Evolutionary conservation across 2,329 filamentous ascomycete species (phyloP).

Genomic region (Talaromyces sp.): DNA sequence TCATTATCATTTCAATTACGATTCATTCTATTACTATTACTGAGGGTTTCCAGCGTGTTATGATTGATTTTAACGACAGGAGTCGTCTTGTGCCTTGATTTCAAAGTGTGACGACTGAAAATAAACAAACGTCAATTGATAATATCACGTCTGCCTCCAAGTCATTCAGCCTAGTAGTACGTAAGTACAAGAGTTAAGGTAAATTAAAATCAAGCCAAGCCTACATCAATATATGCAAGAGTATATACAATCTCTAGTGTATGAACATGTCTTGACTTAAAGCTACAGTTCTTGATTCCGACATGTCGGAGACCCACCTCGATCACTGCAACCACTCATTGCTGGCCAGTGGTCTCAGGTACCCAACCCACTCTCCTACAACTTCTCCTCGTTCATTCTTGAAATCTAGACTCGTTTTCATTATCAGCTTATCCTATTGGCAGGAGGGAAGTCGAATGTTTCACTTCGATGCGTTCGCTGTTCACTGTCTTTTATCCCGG

Average conservation of each 20-base stretch:
- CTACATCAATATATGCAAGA: not conserved
- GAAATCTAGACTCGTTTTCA: not conserved
- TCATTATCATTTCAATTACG: conserved; percentile 14
- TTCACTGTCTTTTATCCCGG: not conserved
- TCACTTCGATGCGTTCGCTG: conserved; percentile 7
- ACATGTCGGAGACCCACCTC: not conserved
- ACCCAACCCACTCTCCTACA: not conserved
- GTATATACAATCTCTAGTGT: not conserved
- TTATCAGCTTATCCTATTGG: not conserved
- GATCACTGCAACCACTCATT: not conserved
- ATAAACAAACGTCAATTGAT: conserved; percentile 17
- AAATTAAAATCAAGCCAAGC: not conserved
- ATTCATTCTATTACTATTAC: conserved; percentile 18
- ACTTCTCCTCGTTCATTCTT: not conserved
- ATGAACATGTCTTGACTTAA: conserved; percentile 6
- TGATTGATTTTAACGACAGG: conserved; percentile 26
- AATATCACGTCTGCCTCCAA: conserved; percentile 16
- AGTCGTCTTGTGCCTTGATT: conserved; percentile 13
- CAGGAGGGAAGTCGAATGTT: not conserved
- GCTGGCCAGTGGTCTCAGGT: not conserved
- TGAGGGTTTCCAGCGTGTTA: conserved; percentile 33
- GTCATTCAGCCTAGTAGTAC: not conserved
- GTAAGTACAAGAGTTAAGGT: not conserved
- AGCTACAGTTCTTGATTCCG: not conserved
- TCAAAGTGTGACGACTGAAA: conserved; percentile 11